Conservation (phyloP, 2,329 filamentous ascomycete species). For the Thyridium curvatum region DNA sequence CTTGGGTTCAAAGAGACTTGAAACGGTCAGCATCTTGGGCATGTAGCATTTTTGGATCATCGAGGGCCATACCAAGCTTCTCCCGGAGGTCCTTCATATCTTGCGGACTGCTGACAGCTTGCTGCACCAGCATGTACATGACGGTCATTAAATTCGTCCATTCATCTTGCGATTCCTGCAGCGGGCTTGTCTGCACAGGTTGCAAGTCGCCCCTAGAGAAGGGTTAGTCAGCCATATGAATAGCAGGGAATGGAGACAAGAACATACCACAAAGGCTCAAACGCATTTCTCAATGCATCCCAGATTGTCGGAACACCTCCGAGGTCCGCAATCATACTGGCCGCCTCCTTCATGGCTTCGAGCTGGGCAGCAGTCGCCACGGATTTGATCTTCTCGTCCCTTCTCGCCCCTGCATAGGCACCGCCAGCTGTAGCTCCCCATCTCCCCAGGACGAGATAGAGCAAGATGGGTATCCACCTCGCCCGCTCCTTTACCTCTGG, state of each 20-base stretch:
- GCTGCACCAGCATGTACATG: conserved; percentile 40
- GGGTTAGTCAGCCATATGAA: conserved; percentile 1
- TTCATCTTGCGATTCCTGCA: conserved; percentile 47
- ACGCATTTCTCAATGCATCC: conserved; percentile 40
- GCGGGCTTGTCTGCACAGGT: conserved; percentile 26
- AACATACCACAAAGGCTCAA: conserved; percentile 47
- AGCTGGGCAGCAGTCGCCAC: conserved; percentile 51
- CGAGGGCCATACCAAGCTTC: conserved; percentile 41
- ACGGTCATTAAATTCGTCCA: conserved; percentile 16
- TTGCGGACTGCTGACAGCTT: conserved; percentile 43
- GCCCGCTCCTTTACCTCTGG: conserved; percentile 39
- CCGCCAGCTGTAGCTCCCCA: conserved; percentile 63
- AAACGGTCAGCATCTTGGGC: conserved; percentile 16
- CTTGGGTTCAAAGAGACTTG: conserved; percentile 56
- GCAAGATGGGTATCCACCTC: conserved; percentile 48
- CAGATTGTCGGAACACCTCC: conserved; percentile 46
- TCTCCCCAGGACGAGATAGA: conserved; percentile 60
- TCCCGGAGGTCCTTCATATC: conserved; percentile 38
- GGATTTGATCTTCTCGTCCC: conserved; percentile 34
- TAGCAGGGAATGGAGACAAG: conserved; percentile 11
- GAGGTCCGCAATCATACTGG: conserved; percentile 42
- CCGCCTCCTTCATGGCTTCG: conserved; percentile 50
- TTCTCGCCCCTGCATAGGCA: conserved; percentile 25
- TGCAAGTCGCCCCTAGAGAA: conserved; percentile 36
- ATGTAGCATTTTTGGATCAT: neutral